A percentile compares a stretch with the other conserved stretches of the same genome.
Evolutionary conservation across 1,139 yeast species (phyloP).

Genomic region (Debaryomycetaceae sp.): DNA sequence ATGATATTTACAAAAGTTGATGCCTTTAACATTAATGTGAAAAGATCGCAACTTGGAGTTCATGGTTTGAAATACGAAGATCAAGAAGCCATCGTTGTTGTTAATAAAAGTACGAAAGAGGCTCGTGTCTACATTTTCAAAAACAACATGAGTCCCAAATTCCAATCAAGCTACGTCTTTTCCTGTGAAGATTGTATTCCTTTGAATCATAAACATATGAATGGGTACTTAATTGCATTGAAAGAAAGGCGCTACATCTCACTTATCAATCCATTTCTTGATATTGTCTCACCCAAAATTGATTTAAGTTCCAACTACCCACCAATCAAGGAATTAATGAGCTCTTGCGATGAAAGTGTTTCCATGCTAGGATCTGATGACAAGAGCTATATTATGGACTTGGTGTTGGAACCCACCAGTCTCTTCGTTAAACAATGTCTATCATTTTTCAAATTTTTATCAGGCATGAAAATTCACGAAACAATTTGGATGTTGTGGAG

Average conservation of each 20-base stretch:
- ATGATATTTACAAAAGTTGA: constrained; percentile 63
- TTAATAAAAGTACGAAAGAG: constrained; percentile 28
- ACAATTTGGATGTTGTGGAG: constrained; percentile 65
- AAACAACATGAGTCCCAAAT: constrained; percentile 31
- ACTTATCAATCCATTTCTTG: constrained; percentile 65
- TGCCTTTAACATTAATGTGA: constrained; percentile 30
- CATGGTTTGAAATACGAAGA: constrained; percentile 46
- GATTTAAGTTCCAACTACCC: constrained; percentile 16
- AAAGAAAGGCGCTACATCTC: constrained; percentile 32
- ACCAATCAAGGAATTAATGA: constrained; percentile 17
- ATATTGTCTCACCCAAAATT: constrained; percentile 48
- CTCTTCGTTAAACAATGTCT: constrained; percentile 42
- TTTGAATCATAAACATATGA: constrained; percentile 27
- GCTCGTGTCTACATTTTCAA: constrained; percentile 52
- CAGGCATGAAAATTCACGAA: constrained; percentile 57
- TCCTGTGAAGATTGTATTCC: constrained; percentile 43
- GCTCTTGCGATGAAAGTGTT: constrained; percentile 29
- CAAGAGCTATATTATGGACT: constrained; percentile 25
- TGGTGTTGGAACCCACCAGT: constrained; percentile 48
- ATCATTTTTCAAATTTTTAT: constrained; percentile 48
- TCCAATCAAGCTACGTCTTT: constrained; percentile 32
- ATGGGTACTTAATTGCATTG: constrained; percentile 42
- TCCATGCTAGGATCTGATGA: constrained; percentile 22
- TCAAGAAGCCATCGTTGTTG: constrained; percentile 58
- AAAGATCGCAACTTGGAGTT: constrained; percentile 35